phyloP scores from a whole-genome alignment of 805 yeast species.

The Pichia exigua region DNA sequence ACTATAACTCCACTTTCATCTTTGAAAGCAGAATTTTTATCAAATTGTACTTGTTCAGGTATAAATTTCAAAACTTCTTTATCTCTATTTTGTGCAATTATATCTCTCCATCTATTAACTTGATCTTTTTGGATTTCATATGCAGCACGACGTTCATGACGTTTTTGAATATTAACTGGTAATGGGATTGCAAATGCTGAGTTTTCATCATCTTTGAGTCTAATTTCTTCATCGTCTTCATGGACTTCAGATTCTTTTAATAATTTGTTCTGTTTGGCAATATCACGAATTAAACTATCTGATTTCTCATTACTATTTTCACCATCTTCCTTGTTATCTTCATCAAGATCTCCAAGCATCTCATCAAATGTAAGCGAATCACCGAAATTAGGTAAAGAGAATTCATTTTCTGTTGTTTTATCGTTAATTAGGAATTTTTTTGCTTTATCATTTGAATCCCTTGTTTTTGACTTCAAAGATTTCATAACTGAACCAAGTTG shows the following conservation, averaged over 20 bases:
- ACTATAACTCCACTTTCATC: conserved; percentile 38
- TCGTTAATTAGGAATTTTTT: conserved; percentile 44
- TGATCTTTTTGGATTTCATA: conserved; percentile 83
- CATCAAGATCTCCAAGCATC: conserved; percentile 60
- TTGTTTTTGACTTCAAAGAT: conserved; percentile 29
- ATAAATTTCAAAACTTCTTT: conserved; percentile 75
- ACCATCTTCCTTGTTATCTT: conserved; percentile 13
- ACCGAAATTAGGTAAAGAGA: conserved; percentile 54
- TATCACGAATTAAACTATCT: conserved; percentile 34
- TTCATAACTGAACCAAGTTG: conserved; percentile 44
- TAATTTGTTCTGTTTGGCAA: conserved; percentile 30
- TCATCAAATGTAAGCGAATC: conserved; percentile 58
- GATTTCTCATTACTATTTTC: conserved; percentile 34
- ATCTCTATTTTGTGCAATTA: conserved; percentile 66
- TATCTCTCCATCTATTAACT: conserved; percentile 81
- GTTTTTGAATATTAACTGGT: conserved; percentile 77
- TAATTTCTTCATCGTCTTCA: conserved; percentile 18
- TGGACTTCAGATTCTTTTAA: conserved; percentile 7
- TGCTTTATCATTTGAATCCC: conserved; percentile 26
- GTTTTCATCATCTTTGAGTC: conserved; percentile 5
- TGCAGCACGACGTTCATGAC: conserved; percentile 83
- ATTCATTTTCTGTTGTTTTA: conserved; percentile 60
- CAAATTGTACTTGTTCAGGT: conserved; percentile 43
- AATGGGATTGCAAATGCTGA: conserved; percentile 66
- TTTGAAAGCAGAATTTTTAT: conserved; percentile 44